A percentile compares a stretch with the other conserved stretches of the same genome.
These are phyloP conservation scores for Physocladia obscura DNA, from an alignment of 192 early-diverging fungal genomes.

Conservation along the genomic window DNA sequence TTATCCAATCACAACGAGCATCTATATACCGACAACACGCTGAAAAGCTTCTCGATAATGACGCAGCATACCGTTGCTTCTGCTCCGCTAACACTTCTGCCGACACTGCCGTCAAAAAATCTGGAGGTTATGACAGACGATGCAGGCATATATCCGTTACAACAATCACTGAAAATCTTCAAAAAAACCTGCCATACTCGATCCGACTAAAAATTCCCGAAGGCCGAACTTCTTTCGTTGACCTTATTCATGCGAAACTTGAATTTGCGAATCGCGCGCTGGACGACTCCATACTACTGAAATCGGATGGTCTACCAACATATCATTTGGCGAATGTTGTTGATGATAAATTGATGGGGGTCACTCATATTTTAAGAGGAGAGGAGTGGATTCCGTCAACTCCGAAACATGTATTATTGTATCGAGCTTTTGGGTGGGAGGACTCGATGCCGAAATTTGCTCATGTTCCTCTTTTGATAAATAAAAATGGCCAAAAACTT, in stretches of 20 bases:
- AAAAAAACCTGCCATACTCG: constrained; percentile 57
- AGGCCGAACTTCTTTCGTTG: constrained; percentile 59
- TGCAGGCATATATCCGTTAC: constrained; percentile 67
- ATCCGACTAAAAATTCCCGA: constrained; percentile 71
- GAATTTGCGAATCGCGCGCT: constrained; percentile 68
- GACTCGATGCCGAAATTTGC: constrained; percentile 67
- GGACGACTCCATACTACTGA: constrained; percentile 87
- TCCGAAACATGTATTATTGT: constrained; percentile 86
- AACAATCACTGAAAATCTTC: constrained; percentile 67
- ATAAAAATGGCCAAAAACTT: constrained; percentile 77
- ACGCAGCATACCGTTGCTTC: constrained; percentile 87
- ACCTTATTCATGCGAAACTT: constrained; percentile 75
- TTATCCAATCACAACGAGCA: constrained; percentile 77
- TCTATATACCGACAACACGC: constrained; percentile 71
- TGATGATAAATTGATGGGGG: constrained; percentile 87
- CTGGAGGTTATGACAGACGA: constrained; percentile 73
- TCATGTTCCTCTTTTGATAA: constrained; percentile 86
- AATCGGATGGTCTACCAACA: constrained; percentile 89
- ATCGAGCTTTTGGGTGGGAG: constrained; percentile 77
- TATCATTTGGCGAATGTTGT: constrained; percentile 96
- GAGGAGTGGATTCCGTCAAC: constrained; percentile 96
- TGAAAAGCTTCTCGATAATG: constrained; percentile 56
- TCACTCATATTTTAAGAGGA: constrained; percentile 90
- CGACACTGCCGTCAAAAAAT: constrained; percentile 54
- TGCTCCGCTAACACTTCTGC: constrained; percentile 69